Conservation (phyloP, 116 monocot species). For the Dioscorea cayenensis region DNA sequence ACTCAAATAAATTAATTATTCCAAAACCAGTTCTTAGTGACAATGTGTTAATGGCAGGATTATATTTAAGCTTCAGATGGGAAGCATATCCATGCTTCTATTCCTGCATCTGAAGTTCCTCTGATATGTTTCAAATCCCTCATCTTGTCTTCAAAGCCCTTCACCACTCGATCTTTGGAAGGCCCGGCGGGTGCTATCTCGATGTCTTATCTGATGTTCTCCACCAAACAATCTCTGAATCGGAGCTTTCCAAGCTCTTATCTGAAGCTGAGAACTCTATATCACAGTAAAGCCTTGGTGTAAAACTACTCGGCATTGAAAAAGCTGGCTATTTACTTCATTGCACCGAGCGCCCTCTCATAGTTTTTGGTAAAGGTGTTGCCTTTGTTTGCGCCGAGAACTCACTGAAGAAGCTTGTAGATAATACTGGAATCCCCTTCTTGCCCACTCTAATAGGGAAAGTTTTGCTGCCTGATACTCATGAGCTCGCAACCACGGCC, state of each 20-base stretch:
- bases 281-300: conserved; percentile 23
- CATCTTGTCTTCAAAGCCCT: no score
- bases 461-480: conserved; percentile 72
- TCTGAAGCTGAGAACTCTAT: conserved; percentile 34
- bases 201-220: conserved; percentile 86
- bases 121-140: no score
- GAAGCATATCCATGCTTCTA: no score
- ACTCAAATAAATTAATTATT: no score
- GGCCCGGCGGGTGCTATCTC: conserved; percentile 87
- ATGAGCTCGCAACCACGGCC: conserved; percentile 85
- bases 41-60: no score
- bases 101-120: no score
- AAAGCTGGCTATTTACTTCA: conserved; percentile 57
- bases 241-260: no score
- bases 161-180: no score
- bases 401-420: conserved; percentile 53
- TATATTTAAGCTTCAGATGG: no score
- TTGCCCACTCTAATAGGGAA: conserved; percentile 95
- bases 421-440: conserved; percentile 81
- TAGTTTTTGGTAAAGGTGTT: conserved; percentile 90
- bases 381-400: conserved; percentile 75
- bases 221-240: conserved; percentile 56
- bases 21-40: no score
- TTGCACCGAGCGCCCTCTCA: conserved; percentile 61
- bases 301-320: conserved; percentile 27